Evolutionary conservation across 2,329 filamentous ascomycete genomes (phyloP).

Genomic region (Coniochaeta ligniaria): DNA sequence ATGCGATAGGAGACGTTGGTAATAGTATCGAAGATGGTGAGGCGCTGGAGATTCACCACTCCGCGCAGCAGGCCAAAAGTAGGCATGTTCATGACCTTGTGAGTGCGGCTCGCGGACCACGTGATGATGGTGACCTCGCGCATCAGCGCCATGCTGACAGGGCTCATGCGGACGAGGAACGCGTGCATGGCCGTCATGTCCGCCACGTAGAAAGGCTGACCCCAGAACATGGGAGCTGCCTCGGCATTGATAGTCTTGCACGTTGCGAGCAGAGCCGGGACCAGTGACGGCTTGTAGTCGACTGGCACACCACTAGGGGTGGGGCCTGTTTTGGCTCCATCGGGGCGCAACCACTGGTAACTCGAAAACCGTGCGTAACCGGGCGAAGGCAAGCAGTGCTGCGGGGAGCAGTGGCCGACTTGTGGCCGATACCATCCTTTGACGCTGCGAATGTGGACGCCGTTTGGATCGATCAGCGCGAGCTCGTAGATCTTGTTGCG

Average conservation of each 20-base stretch:
- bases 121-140: neutral
- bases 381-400: neutral
- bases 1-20: neutral
- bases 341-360: neutral
- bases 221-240: neutral
- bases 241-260: neutral
- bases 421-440: neutral
- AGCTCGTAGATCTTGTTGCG: slow-evolving; percentile 1
- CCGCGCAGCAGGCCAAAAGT: neutral
- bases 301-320: neutral
- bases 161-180: neutral
- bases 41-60: neutral
- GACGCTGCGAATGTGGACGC: neutral
- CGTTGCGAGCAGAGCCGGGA: neutral
- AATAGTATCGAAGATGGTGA: neutral
- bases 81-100: neutral
- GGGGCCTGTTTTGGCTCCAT: neutral
- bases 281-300: neutral
- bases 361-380: neutral
- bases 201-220: neutral
- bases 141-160: neutral
- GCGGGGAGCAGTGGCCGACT: neutral
- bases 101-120: neutral
- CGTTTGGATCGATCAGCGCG: neutral
- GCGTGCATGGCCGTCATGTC: neutral